phyloP scores from a whole-genome alignment of 805 yeast genomes.

The Teunomyces aglyptinius region DNA sequence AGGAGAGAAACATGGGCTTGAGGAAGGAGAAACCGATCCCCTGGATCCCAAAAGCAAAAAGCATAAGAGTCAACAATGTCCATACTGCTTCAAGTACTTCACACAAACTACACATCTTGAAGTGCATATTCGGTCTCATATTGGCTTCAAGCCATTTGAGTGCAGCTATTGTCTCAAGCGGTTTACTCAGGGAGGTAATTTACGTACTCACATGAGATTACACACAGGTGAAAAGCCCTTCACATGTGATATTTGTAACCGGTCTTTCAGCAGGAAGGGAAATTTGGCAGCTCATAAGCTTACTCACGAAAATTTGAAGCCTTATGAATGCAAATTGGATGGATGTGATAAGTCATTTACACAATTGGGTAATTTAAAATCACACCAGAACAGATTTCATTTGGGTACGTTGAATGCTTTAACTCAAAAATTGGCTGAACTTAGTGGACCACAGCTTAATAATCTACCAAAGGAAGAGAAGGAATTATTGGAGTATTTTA shows the following conservation, averaged over 20 bases:
- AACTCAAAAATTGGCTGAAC: conserved; percentile 64
- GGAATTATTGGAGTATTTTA: conserved; percentile 72
- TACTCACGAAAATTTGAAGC: conserved; percentile 78
- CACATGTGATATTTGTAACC: conserved; percentile 70
- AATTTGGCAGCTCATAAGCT: conserved; percentile 84
- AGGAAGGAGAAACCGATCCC: conserved; percentile 19
- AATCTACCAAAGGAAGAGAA: conserved; percentile 61
- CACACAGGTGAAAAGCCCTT: conserved; percentile 95
- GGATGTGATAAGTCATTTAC: conserved; percentile 82
- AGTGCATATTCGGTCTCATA: conserved; percentile 84
- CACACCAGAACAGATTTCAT: conserved; percentile 92
- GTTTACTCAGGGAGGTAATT: conserved; percentile 88
- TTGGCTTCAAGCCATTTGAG: conserved; percentile 80
- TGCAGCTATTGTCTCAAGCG: conserved; percentile 77
- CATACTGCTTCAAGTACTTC: conserved; percentile 75
- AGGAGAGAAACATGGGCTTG: conserved; percentile 12
- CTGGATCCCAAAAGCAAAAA: conserved; percentile 19
- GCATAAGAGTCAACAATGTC: conserved; percentile 64
- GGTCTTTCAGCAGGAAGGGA: conserved; percentile 85
- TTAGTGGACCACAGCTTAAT: conserved; percentile 46
- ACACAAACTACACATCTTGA: conserved; percentile 90
- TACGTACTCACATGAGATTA: conserved; percentile 78
- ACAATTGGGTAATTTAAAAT: conserved; percentile 88
- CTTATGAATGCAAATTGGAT: conserved; percentile 77
- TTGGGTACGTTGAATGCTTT: conserved; percentile 63